phyloP scores from a whole-genome alignment of 2,329 filamentous ascomycete species.

The Aspergillus hiratsukae region DNA sequence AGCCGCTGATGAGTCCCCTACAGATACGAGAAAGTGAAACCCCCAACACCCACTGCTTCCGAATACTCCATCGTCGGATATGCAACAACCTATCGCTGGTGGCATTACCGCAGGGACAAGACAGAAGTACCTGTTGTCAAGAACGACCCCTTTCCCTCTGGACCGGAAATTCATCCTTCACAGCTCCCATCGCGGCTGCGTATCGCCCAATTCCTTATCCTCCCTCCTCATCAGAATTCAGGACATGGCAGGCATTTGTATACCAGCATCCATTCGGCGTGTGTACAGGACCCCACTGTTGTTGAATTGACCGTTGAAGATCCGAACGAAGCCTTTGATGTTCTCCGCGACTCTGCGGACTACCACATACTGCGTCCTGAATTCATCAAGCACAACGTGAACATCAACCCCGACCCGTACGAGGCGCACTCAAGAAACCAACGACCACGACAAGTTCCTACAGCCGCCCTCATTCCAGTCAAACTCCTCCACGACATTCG shows the following conservation, averaged over 20 bases:
- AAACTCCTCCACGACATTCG: slow-evolving; percentile 49
- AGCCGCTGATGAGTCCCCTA: slow-evolving; percentile 13
- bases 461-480: slow-evolving; percentile 52
- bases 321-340: slow-evolving; percentile 69
- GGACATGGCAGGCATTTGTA: slow-evolving; percentile 81
- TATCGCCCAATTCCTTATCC: slow-evolving; percentile 88
- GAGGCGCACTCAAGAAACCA: slow-evolving; percentile 30
- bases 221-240: slow-evolving; percentile 78
- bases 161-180: slow-evolving; percentile 45
- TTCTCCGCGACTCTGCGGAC: slow-evolving; percentile 60
- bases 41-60: slow-evolving; percentile 44
- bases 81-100: slow-evolving; percentile 85
- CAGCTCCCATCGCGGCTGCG: slow-evolving; percentile 71
- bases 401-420: slow-evolving; percentile 44
- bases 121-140: slow-evolving; percentile 37
- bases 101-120: slow-evolving; percentile 46
- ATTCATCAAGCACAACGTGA: slow-evolving; percentile 45
- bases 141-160: slow-evolving; percentile 41
- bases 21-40: slow-evolving; percentile 53
- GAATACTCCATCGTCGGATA: slow-evolving; percentile 85
- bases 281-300: slow-evolving; percentile 63
- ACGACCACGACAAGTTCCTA: slow-evolving; percentile 40
- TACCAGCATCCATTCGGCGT: slow-evolving; percentile 67
- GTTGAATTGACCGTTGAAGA: slow-evolving; percentile 90
- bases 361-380: slow-evolving; percentile 52